These are phyloP conservation scores for Aspergillus sojae DNA, from an alignment of 2,329 filamentous ascomycete genomes.

Conservation along the genomic window DNA sequence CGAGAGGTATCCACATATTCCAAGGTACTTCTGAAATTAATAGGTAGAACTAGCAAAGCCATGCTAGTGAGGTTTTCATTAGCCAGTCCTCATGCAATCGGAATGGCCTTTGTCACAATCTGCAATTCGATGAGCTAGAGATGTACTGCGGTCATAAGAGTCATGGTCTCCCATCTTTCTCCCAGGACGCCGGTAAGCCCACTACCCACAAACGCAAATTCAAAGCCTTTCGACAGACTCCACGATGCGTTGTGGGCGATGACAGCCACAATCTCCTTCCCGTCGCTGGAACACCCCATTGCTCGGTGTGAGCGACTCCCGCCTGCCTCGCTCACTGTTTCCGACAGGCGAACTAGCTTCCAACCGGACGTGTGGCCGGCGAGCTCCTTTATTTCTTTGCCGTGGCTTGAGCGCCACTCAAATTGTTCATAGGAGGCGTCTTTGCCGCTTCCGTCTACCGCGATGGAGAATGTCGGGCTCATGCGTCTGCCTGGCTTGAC, in stretches of 20 bases:
- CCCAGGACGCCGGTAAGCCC: slow-evolving; percentile 1
- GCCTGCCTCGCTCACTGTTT: not conserved
- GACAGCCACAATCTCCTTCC: slow-evolving; percentile 3
- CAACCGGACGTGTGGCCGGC: not conserved
- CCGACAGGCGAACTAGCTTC: slow-evolving; percentile 8
- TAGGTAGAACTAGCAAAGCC: too few species aligned
- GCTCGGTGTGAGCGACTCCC: not conserved
- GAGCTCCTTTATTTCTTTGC: slow-evolving; percentile 6
- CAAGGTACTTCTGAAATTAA: not conserved
- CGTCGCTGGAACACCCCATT: not conserved
- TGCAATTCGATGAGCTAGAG: not conserved
- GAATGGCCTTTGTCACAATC: not conserved
- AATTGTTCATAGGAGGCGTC: not conserved
- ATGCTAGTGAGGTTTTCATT: too few species aligned
- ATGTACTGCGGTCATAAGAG: slow-evolving; percentile 1
- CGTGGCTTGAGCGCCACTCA: slow-evolving; percentile 6
- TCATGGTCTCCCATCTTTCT: slow-evolving; percentile 4
- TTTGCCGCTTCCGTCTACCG: not conserved
- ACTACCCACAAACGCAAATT: slow-evolving; percentile 3
- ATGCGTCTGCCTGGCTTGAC: not conserved
- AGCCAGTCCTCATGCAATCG: not conserved
- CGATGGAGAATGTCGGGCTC: not conserved
- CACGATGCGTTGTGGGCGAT: slow-evolving; percentile 2
- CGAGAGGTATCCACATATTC: not conserved
- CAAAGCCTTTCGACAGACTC: slow-evolving; percentile 8